These are phyloP conservation scores for Aquilaria agallochum DNA, from an alignment of 441 rosid species.

Conservation along the genomic window DNA sequence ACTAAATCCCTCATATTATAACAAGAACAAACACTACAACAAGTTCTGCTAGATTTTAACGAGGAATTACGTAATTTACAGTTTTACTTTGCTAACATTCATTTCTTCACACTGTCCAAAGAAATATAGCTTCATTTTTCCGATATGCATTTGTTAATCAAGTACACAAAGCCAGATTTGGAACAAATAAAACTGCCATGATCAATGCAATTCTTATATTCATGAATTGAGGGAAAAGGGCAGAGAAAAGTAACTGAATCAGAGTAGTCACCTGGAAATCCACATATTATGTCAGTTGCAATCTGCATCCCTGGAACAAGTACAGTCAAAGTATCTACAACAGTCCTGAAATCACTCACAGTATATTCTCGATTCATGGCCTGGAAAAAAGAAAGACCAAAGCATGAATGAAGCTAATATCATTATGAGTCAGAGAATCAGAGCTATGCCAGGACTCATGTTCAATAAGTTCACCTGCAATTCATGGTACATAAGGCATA, in stretches of 20 bases:
- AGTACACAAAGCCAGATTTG: too few species aligned
- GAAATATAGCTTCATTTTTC: too few species aligned
- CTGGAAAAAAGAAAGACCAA: conserved; percentile 33
- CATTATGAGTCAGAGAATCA: background rate
- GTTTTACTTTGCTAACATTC: too few species aligned
- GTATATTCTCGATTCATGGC: conserved; percentile 95
- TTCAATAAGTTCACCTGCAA: too few species aligned
- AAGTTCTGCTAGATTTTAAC: background rate
- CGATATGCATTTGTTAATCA: too few species aligned
- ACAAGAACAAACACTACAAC: background rate
- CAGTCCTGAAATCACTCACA: conserved; percentile 67
- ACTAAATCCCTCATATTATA: conserved; percentile 1
- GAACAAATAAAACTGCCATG: too few species aligned
- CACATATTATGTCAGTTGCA: conserved; percentile 94
- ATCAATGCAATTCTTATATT: background rate
- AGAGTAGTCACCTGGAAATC: conserved; percentile 81
- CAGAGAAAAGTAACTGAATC: conserved; percentile 2
- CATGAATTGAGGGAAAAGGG: background rate
- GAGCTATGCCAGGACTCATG: conserved; percentile 1
- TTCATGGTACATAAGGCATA: too few species aligned
- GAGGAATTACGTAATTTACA: background rate
- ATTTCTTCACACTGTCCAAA: too few species aligned
- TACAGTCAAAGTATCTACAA: conserved; percentile 82
- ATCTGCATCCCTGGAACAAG: conserved; percentile 96
- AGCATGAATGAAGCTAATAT: conserved; percentile 12